Conservation (phyloP, 2,329 filamentous ascomycete genomes). For the Stagonosporopsis tanaceti region DNA sequence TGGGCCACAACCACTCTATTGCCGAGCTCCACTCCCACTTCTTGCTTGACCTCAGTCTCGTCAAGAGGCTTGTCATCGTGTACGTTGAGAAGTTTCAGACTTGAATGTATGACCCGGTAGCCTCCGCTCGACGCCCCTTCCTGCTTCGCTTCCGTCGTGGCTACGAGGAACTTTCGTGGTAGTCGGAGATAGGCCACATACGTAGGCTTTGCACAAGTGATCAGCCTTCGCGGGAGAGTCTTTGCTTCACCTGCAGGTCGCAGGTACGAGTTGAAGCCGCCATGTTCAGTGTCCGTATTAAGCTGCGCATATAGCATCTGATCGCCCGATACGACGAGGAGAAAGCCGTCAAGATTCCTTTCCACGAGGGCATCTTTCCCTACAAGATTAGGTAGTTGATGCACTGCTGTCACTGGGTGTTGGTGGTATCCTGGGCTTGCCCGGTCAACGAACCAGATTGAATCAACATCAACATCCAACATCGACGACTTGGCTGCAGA, state of each 20-base stretch:
- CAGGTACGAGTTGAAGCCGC: slow-evolving; percentile 4
- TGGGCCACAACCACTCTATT: slow-evolving; percentile 59
- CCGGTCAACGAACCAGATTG: slow-evolving; percentile 49
- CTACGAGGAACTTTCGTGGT: slow-evolving; percentile 59
- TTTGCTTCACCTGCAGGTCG: slow-evolving; percentile 18
- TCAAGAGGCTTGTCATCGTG: slow-evolving; percentile 28
- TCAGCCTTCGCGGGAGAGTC: slow-evolving; percentile 38
- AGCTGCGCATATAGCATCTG: slow-evolving; percentile 59
- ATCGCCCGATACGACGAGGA: slow-evolving; percentile 58
- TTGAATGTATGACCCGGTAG: slow-evolving; percentile 49
- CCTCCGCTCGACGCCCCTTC: slow-evolving; percentile 38
- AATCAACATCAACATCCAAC: slow-evolving; percentile 36
- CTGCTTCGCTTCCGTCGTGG: slow-evolving; percentile 51
- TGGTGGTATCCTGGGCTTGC: slow-evolving; percentile 41
- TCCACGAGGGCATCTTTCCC: slow-evolving; percentile 43
- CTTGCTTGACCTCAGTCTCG: slow-evolving; percentile 34
- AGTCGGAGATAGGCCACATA: slow-evolving; percentile 54
- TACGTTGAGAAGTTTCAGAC: slow-evolving; percentile 38
- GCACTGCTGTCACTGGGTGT: slow-evolving; percentile 40
- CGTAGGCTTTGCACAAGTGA: slow-evolving; percentile 37
- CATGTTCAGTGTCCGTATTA: slow-evolving; percentile 45
- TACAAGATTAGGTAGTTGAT: slow-evolving; percentile 37
- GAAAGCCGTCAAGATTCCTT: slow-evolving; percentile 52
- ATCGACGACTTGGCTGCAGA: slow-evolving; percentile 8
- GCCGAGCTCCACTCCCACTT: slow-evolving; percentile 34